A percentile compares a stretch with the other conserved stretches of the same genome.
Evolutionary conservation across 805 yeast species (phyloP).

Genomic region (Candida verbasci): DNA sequence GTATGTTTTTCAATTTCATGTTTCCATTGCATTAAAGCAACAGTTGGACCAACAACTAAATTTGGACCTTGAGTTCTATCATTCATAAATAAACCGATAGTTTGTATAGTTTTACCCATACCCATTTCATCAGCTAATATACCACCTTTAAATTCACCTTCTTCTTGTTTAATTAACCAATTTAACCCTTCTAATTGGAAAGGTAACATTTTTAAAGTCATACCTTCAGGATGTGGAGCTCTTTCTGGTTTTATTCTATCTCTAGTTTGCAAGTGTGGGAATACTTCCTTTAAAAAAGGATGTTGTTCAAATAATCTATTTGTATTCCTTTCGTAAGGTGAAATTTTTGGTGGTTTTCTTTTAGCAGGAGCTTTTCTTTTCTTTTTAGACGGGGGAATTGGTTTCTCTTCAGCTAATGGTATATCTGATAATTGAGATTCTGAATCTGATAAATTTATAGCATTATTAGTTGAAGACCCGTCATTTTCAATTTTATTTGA

Average conservation of each 20-base stretch:
- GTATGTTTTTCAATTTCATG: slow-evolving; percentile 88
- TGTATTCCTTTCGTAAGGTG: slow-evolving; percentile 69
- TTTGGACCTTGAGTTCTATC: slow-evolving; percentile 69
- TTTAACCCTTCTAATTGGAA: slow-evolving; percentile 91
- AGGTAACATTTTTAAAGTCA: slow-evolving; percentile 72
- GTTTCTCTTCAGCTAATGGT: slow-evolving; percentile 19
- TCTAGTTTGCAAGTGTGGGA: slow-evolving; percentile 53
- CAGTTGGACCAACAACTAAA: slow-evolving; percentile 94
- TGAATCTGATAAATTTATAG: slow-evolving; percentile 23
- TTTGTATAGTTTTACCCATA: slow-evolving; percentile 98
- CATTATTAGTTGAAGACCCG: slow-evolving; percentile 20
- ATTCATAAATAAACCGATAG: slow-evolving; percentile 78
- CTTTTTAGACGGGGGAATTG: slow-evolving; percentile 20
- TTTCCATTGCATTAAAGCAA: slow-evolving; percentile 98
- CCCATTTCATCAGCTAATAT: slow-evolving; percentile 99
- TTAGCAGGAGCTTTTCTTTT: slow-evolving; percentile 19
- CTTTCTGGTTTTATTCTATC: slow-evolving; percentile 46
- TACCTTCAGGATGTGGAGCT: slow-evolving; percentile 73
- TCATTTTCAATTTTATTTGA: slow-evolving; percentile 11
- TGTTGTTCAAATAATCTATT: slow-evolving; percentile 65
- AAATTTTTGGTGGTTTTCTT: slow-evolving; percentile 52
- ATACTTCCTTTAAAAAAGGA: slow-evolving; percentile 72
- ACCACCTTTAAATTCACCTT: slow-evolving; percentile 77
- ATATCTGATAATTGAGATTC: slow-evolving; percentile 15
- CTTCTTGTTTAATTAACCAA: slow-evolving; percentile 86